phyloP scores from a whole-genome alignment of 345 rosid genomes.

The Bruguiera gymnorhiza region DNA sequence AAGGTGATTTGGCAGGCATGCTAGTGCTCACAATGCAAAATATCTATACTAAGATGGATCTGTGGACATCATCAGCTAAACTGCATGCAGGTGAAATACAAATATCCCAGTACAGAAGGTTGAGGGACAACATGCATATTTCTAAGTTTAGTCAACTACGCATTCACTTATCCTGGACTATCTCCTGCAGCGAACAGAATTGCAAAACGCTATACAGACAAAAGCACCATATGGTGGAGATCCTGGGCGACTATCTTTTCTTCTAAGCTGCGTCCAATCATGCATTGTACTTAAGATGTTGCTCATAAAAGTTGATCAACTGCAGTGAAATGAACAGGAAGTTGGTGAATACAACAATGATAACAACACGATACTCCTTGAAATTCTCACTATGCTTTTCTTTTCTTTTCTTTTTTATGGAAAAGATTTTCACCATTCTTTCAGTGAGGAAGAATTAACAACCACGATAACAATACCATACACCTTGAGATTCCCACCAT shows the following conservation, averaged over 20 bases:
- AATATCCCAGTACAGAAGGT: constrained; percentile 7
- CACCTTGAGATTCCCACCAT: background rate
- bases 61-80: background rate
- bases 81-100: constrained; percentile 2
- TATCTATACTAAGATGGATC: too few relatives aligned
- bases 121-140: constrained; percentile 11
- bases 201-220: constrained; percentile 22
- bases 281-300: constrained; percentile 74
- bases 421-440: too few relatives aligned
- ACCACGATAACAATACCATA: background rate
- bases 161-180: constrained; percentile 7
- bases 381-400: background rate
- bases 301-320: constrained; percentile 91
- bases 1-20: too few relatives aligned
- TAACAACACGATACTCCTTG: background rate
- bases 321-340: constrained; percentile 23
- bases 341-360: background rate
- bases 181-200: constrained; percentile 20
- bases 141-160: constrained; percentile 1
- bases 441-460: constrained; percentile 1
- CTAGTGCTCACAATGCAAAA: too few relatives aligned
- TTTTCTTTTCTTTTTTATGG: too few relatives aligned
- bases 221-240: constrained; percentile 9
- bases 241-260: constrained; percentile 8
- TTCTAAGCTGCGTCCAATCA: constrained; percentile 1